phyloP scores from a whole-genome alignment of 306 rosid species.

The Chamaecrista fasciculata region DNA sequence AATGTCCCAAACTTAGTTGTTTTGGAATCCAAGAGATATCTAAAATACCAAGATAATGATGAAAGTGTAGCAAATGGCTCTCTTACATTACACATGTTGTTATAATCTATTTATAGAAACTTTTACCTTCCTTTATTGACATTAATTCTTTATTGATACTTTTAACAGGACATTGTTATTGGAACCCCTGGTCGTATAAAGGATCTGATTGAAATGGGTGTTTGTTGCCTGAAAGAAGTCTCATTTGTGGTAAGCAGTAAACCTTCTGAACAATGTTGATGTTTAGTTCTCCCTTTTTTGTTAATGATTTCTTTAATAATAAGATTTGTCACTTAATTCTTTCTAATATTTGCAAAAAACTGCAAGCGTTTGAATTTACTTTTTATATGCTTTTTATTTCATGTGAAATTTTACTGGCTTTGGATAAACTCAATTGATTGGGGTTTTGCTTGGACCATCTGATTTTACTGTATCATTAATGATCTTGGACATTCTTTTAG shows the following conservation, averaged over 20 bases:
- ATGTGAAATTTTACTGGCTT: slow-evolving; percentile 9
- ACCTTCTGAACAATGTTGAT: slow-evolving; percentile 13
- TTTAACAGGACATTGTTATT: slow-evolving; percentile 76
- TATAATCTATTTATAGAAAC: background rate
- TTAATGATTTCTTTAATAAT: background rate
- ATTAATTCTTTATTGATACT: background rate
- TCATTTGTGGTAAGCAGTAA: slow-evolving; percentile 74
- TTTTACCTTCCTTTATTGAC: background rate
- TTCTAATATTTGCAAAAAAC: slow-evolving; percentile 15
- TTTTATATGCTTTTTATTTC: slow-evolving; percentile 2
- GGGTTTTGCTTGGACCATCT: background rate
- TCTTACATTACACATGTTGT: background rate
- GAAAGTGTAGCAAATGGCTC: background rate
- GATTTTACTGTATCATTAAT: background rate
- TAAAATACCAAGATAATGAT: background rate
- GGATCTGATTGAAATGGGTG: slow-evolving; percentile 89
- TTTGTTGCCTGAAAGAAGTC: slow-evolving; percentile 67
- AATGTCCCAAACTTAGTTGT: background rate
- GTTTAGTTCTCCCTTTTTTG: slow-evolving; percentile 3
- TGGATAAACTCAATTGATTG: background rate
- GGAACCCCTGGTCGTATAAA: slow-evolving; percentile 97
- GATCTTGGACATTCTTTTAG: background rate
- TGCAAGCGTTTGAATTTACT: background rate
- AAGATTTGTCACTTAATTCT: background rate
- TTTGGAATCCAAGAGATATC: background rate